Percentiles rank a stretch among this genome's conserved stretches.
Evolutionary conservation across 306 rosid species (phyloP).

Genomic region (Vigna reflexopilosa): DNA sequence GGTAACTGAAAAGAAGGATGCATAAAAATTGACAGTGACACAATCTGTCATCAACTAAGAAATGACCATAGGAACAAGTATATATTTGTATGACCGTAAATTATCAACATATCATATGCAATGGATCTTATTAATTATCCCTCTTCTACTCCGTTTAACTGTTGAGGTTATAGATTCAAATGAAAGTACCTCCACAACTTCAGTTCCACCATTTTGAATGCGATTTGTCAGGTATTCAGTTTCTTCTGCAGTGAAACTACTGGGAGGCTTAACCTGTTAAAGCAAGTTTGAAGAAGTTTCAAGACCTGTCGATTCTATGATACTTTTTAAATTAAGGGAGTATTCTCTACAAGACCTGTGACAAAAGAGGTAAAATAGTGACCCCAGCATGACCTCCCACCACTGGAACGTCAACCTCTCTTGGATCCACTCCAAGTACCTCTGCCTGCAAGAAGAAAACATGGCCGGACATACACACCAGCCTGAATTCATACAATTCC

Average conservation of each 20-base stretch:
- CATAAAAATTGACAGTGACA: background rate
- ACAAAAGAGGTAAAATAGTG: conserved; percentile 92
- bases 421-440: conserved; percentile 89
- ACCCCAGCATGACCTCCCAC: conserved; percentile 97
- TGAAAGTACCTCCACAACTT: conserved; percentile 88
- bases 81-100: background rate
- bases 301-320: background rate
- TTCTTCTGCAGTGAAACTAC: conserved; percentile 79
- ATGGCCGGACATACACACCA: conserved; percentile 2
- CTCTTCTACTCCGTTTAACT: conserved; percentile 21
- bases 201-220: conserved; percentile 98
- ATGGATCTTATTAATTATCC: conserved; percentile 18
- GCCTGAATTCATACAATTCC: conserved; percentile 21
- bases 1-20: background rate
- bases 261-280: conserved; percentile 90
- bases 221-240: conserved; percentile 81
- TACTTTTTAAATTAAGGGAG: conserved; percentile 16
- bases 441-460: conserved; percentile 71
- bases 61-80: background rate
- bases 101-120: conserved; percentile 19
- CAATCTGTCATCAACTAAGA: background rate
- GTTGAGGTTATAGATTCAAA: background rate
- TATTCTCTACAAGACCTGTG: conserved; percentile 70
- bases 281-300: conserved; percentile 30
- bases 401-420: conserved; percentile 96